A percentile compares a stretch with the other conserved stretches of the same genome.
Conservation (phyloP, 2,329 filamentous ascomycete species). For the Fusarium clavum region DNA sequence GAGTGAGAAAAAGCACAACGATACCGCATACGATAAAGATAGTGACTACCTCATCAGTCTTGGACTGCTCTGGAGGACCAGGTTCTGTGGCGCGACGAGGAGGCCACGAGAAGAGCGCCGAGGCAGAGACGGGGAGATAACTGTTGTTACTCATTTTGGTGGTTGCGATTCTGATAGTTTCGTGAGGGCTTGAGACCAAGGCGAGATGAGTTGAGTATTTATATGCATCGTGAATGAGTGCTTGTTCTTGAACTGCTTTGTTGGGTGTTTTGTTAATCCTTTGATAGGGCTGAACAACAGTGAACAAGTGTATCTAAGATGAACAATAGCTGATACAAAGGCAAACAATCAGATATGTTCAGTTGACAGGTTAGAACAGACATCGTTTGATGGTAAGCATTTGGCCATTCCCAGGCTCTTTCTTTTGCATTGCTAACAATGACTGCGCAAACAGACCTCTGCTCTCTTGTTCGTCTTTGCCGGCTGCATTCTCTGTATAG, state of each 20-base stretch:
- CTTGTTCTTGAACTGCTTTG: constrained; percentile 1
- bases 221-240: background rate
- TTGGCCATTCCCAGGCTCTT: background rate
- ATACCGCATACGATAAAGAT: constrained; percentile 18
- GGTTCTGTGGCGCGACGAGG: constrained; percentile 9
- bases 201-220: background rate
- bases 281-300: background rate
- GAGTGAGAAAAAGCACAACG: constrained; percentile 2
- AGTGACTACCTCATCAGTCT: background rate
- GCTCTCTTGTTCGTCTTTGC: background rate
- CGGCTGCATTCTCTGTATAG: background rate
- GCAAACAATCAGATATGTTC: background rate
- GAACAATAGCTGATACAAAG: background rate
- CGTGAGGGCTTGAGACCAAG: background rate
- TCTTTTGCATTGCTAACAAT: background rate
- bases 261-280: background rate
- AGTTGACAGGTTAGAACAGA: background rate
- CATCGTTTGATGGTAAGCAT: background rate
- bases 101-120: constrained; percentile 9
- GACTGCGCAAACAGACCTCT: background rate
- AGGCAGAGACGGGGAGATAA: constrained; percentile 8
- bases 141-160: constrained; percentile 12
- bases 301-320: background rate
- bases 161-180: background rate
- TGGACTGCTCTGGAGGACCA: background rate